phyloP scores from a whole-genome alignment of 208 protist species.

The Leishmania tropica region DNA sequence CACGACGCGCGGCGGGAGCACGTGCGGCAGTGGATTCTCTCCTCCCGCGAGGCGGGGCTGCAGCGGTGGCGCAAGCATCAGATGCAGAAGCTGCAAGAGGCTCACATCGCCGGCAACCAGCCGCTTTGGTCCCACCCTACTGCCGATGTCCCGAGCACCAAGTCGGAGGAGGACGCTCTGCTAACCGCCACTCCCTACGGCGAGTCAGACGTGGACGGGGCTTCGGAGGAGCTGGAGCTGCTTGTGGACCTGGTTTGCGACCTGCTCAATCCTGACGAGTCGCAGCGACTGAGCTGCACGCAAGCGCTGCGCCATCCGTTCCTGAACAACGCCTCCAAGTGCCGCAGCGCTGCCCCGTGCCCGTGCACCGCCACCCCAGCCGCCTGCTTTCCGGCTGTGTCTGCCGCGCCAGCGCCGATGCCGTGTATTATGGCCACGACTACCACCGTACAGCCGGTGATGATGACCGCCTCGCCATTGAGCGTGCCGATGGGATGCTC shows the following conservation, averaged over 20 bases:
- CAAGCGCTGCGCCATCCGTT: conserved; percentile 75
- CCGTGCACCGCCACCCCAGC: conserved; percentile 17
- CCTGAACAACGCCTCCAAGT: conserved; percentile 8
- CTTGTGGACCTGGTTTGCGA: conserved; percentile 72
- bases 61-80: conserved; percentile 35
- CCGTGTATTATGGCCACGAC: conserved; percentile 28
- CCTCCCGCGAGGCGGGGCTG: conserved; percentile 29
- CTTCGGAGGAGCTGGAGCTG: conserved; percentile 38
- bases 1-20: conserved; percentile 26
- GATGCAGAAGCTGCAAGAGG: conserved; percentile 28
- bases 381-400: conserved; percentile 11
- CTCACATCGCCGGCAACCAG: conserved; percentile 7
- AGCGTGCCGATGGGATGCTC: conserved; percentile 29
- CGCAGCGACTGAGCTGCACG: conserved; percentile 57
- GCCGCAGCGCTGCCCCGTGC: conserved; percentile 20
- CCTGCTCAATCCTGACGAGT: conserved; percentile 74
- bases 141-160: conserved; percentile 10
- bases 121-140: conserved; percentile 10
- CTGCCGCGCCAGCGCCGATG: conserved; percentile 20
- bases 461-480: conserved; percentile 27
- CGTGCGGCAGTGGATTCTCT: conserved; percentile 30
- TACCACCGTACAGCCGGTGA: conserved; percentile 15
- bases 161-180: conserved; percentile 20
- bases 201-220: conserved; percentile 28
- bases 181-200: conserved; percentile 26